Conservation (phyloP, 441 rosid species). For the Biscutella auriculata region DNA sequence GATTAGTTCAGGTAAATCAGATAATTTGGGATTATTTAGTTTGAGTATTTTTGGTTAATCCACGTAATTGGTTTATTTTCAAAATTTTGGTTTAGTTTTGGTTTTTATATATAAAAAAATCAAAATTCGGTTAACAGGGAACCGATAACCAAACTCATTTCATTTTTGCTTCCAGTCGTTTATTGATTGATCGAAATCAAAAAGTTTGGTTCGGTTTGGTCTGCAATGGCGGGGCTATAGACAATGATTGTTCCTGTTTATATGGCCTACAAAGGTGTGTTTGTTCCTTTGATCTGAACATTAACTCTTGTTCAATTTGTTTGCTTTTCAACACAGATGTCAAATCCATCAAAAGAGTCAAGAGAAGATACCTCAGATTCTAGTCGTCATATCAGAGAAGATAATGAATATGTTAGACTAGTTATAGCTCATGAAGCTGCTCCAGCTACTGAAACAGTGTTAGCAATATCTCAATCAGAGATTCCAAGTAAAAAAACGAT, state of each 20-base stretch:
- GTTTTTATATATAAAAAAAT: no score
- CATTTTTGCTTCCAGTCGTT: no score
- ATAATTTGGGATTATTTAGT: no score
- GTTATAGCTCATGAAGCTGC: slow-evolving; percentile 40
- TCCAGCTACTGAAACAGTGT: slow-evolving; percentile 21
- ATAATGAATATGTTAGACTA: slow-evolving; percentile 55
- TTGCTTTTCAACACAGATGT: slow-evolving; percentile 28
- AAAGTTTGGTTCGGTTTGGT: no score
- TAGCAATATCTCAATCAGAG: slow-evolving; percentile 22
- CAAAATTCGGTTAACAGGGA: no score
- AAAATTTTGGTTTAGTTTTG: no score
- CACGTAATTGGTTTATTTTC: no score
- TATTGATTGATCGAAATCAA: no score
- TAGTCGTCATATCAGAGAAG: slow-evolving; percentile 32
- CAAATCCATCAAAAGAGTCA: slow-evolving; percentile 26
- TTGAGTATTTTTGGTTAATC: no score
- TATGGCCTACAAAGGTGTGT: not conserved
- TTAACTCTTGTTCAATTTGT: not conserved
- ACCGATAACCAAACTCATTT: no score
- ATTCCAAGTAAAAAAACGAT: slow-evolving; percentile 14
- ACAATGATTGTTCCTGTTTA: not conserved
- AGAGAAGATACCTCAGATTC: slow-evolving; percentile 21
- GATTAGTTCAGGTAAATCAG: no score
- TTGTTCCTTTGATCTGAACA: not conserved
- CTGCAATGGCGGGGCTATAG: no score